These are phyloP conservation scores for Candida anglica DNA, from an alignment of 805 yeast species.

Conservation along the genomic window DNA sequence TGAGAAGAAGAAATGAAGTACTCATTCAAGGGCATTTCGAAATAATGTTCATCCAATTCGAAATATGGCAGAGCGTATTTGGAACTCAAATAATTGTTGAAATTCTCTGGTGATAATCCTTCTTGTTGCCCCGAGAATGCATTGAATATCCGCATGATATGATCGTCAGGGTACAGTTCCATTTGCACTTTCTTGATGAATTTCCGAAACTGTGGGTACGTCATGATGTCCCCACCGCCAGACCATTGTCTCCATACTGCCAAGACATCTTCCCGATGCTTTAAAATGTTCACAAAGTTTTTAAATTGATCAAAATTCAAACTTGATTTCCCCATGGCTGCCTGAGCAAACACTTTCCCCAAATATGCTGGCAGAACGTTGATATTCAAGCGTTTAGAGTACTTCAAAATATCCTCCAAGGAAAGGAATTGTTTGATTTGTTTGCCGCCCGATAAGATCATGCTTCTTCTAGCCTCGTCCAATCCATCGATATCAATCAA, in stretches of 20 bases:
- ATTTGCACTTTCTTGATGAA: conserved; percentile 49
- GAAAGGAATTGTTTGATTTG: conserved; percentile 34
- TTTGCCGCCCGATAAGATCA: conserved; percentile 18
- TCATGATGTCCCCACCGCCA: conserved; percentile 11
- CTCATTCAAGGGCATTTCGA: conserved; percentile 63
- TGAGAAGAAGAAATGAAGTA: conserved; percentile 92
- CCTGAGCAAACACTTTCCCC: conserved; percentile 45
- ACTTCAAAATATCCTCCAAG: conserved; percentile 63
- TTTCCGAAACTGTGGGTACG: conserved; percentile 14
- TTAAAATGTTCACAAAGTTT: conserved; percentile 63
- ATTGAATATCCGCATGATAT: conserved; percentile 23
- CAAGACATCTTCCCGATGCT: conserved; percentile 59
- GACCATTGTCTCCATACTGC: conserved; percentile 27
- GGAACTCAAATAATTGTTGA: conserved; percentile 35
- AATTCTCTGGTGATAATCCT: conserved; percentile 19
- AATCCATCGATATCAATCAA: conserved; percentile 35
- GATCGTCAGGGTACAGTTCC: conserved; percentile 32
- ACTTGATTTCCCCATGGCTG: conserved; percentile 33
- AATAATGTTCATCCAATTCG: conserved; percentile 15
- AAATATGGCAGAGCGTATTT: conserved; percentile 14
- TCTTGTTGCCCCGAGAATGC: conserved; percentile 18
- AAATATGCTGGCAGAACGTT: conserved; percentile 58
- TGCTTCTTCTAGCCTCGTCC: conserved; percentile 22
- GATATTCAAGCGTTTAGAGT: conserved; percentile 67
- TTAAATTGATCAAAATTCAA: conserved; percentile 74